Conservation (phyloP, 805 yeast species). For the Monosporozyma siamensis region DNA sequence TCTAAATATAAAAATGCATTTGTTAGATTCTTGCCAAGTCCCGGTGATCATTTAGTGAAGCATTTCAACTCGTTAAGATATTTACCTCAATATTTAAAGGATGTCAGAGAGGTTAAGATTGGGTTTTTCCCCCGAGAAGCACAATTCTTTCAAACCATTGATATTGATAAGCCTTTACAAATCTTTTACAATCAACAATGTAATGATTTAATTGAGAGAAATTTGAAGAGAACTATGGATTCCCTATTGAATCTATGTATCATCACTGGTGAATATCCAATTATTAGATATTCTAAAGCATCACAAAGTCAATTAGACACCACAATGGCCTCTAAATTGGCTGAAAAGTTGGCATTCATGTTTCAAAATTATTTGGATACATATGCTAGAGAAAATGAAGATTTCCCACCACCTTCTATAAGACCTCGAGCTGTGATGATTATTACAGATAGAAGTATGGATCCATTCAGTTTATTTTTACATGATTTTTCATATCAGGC, state of each 20-base stretch:
- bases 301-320: conserved; percentile 40
- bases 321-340: conserved; percentile 49
- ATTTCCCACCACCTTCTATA: conserved; percentile 46
- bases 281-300: conserved; percentile 57
- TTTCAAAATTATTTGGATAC: conserved; percentile 66
- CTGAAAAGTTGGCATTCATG: conserved; percentile 60
- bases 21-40: conserved; percentile 61
- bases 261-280: conserved; percentile 80
- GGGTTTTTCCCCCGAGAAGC: conserved; percentile 59
- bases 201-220: conserved; percentile 47
- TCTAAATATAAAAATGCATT: conserved; percentile 69
- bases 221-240: conserved; percentile 50
- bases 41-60: conserved; percentile 27
- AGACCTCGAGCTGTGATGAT: conserved; percentile 67
- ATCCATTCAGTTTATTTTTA: conserved; percentile 69
- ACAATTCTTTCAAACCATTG: conserved; percentile 57
- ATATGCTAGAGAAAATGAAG: conserved; percentile 59
- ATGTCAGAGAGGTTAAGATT: conserved; percentile 37
- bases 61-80: conserved; percentile 24
- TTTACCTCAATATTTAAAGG: conserved; percentile 22
- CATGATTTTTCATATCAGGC: conserved; percentile 92
- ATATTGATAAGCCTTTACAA: conserved; percentile 53
- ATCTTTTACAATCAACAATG: conserved; percentile 62
- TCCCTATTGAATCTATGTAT: conserved; percentile 65
- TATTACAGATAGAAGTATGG: conserved; percentile 76